Base-by-base conservation (phyloP, 345 rosid genomes). In the Excoecaria agallocha region DNA sequence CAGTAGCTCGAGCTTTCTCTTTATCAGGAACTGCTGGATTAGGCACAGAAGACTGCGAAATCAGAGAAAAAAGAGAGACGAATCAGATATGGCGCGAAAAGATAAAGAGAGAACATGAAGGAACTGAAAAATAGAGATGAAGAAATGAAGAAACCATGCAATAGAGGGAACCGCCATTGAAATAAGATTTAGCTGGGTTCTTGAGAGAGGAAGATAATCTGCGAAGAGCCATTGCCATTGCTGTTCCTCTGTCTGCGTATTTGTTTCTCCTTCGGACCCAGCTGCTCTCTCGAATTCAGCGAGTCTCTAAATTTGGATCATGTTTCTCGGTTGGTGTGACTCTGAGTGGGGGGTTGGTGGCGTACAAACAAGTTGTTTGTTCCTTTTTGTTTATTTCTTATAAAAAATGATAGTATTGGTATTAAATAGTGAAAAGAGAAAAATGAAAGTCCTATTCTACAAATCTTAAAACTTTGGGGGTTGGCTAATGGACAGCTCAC, bases 201-300 rank as follows among this genome's bases (percentile, higher is more conserved):
- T 71, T 78, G 63, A 86, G 43, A 78, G 86, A 83, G 80, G 89
- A 71, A 69, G 93, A 83, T 80, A 92, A 82, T 67, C 89, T 84
- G 68, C 93, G 90, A 78, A 94, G 91, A 77, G 90, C 90, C 78
- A 85, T 79, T 57, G 94, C 88, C 91, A 86, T 82, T 48, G 86
- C 78, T 77, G 74, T 68, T 64, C 60, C n/a, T 57, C 39, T 74
- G 71, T 62, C 0, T 37, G 19, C 66, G 43, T 8, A 38, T 61
- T 11, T 30, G 66, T 61, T 67, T 55, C 74, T 76, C 64, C 46
- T 0, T 8, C 48, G 8, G 59, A 55, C 59, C 24, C 15, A 0
- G 66, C 58, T 59, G 16, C 19, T 61, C 12, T 50, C 50, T 12
- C 22, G 50, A n/a, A 50, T 2, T 20, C 5, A 3, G 3, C 12